Conservation (phyloP, 169 alveolate genomes). For the Babesia bigemina region DNA sequence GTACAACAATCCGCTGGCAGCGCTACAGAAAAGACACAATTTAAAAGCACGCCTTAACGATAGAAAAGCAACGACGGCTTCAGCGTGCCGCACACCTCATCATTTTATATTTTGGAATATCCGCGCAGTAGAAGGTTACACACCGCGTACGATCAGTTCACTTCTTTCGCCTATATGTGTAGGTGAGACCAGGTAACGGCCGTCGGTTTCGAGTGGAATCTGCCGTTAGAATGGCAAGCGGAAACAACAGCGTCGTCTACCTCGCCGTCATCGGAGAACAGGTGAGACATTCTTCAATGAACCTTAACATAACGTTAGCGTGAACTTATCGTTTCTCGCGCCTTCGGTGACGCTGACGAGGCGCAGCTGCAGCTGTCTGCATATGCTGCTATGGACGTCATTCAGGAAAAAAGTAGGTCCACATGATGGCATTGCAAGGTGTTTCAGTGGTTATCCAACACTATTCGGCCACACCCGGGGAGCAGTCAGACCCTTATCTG, state of each 20-base stretch:
- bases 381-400: constrained; percentile 62
- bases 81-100: too few relatives aligned
- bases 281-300: not conserved
- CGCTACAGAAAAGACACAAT: too few relatives aligned
- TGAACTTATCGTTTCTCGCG: constrained; percentile 41
- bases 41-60: too few relatives aligned
- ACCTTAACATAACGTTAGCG: not conserved
- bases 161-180: not conserved
- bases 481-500: constrained; percentile 51
- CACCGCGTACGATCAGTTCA: too few relatives aligned
- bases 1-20: not conserved
- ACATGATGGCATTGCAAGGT: not conserved
- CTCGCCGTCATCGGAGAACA: constrained; percentile 31
- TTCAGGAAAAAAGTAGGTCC: constrained; percentile 46
- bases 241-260: not conserved
- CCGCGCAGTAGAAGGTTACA: too few relatives aligned
- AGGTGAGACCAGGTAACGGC: not conserved
- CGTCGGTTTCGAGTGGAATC: not conserved
- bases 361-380: constrained; percentile 64
- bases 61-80: too few relatives aligned
- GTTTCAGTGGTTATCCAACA: constrained; percentile 45
- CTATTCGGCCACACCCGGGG: constrained; percentile 10
- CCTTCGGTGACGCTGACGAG: constrained; percentile 52
- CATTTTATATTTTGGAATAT: too few relatives aligned
- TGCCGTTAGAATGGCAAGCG: constrained; percentile 12